These are phyloP conservation scores for Diphasiastrum complanatum DNA, from an alignment of 83 land plant genomes.

Conservation along the genomic window DNA sequence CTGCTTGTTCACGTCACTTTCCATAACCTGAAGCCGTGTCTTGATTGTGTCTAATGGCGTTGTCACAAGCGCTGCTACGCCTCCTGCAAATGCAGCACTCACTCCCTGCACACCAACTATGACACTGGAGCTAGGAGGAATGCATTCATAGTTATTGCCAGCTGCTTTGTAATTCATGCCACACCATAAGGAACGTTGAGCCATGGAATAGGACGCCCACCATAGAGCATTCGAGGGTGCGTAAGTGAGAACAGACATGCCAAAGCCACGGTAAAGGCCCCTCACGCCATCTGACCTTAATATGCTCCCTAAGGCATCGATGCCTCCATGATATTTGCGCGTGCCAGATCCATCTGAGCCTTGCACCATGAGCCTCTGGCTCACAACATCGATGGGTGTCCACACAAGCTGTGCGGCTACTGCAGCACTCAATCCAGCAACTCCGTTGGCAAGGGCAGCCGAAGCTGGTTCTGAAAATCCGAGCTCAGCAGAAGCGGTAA, in stretches of 20 bases:
- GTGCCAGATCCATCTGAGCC: constrained; percentile 61
- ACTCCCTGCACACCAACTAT: constrained; percentile 57
- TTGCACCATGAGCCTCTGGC: constrained; percentile 93
- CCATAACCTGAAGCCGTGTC: constrained; percentile 64
- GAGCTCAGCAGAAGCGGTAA: constrained; percentile 45
- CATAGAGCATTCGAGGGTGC: constrained; percentile 89
- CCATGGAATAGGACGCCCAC: constrained; percentile 98
- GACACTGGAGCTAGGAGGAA: constrained; percentile 61
- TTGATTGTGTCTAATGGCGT: constrained; percentile 77
- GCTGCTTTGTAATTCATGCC: no score
- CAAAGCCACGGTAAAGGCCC: constrained; percentile 83
- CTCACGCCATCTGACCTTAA: constrained; percentile 60
- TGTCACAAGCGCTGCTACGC: constrained; percentile 56
- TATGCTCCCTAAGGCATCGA: constrained; percentile 66
- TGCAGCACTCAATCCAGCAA: constrained; percentile 78
- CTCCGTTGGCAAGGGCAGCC: constrained; percentile 81
- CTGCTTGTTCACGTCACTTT: background rate
- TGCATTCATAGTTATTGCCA: no score
- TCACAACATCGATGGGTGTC: constrained; percentile 93
- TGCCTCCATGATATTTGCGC: constrained; percentile 56
- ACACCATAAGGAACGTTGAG: no score
- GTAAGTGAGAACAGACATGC: constrained; percentile 73
- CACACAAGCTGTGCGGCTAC: constrained; percentile 78
- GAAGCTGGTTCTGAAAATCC: constrained; percentile 60
- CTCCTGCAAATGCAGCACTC: constrained; percentile 75